These are phyloP conservation scores for Penicillium desertorum DNA, from an alignment of 495 filamentous ascomycete species.

Conservation along the genomic window DNA sequence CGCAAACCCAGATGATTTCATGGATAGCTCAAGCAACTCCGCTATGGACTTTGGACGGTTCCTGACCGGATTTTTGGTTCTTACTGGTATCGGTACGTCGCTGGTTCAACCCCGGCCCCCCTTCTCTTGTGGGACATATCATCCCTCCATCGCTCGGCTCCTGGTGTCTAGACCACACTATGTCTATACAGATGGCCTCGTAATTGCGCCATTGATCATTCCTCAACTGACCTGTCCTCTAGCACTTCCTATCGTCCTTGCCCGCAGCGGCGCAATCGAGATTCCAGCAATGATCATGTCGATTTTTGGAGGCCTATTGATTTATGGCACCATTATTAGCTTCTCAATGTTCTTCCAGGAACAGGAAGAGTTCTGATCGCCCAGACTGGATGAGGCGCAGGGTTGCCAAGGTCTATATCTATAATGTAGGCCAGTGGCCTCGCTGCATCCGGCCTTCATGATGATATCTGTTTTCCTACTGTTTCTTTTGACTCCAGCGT, in stretches of 20 bases:
- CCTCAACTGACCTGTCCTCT: constrained; percentile 25
- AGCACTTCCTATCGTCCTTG: constrained; percentile 91
- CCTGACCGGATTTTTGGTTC: constrained; percentile 92
- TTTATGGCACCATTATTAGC: constrained; percentile 96
- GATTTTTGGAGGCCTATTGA: constrained; percentile 85
- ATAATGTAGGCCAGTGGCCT: not conserved
- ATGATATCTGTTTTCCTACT: constrained; percentile 18
- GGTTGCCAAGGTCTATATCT: not conserved
- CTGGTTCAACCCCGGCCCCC: no score
- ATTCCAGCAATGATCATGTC: constrained; percentile 93
- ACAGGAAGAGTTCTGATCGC: constrained; percentile 76
- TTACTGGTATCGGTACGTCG: constrained; percentile 92
- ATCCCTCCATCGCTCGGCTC: not conserved
- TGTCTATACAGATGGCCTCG: not conserved
- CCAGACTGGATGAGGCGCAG: constrained; percentile 1
- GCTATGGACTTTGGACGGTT: constrained; percentile 91
- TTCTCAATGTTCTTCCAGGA: constrained; percentile 98
- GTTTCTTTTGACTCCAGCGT: constrained; percentile 21
- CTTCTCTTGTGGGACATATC: not conserved
- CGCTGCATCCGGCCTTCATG: constrained; percentile 10
- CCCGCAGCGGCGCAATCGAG: constrained; percentile 77
- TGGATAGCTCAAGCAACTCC: constrained; percentile 76
- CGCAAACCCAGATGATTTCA: constrained; percentile 95
- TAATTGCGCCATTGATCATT: not conserved
- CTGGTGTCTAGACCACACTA: not conserved